phyloP scores from a whole-genome alignment of 176 grass and related monocot species.

The Phoenix dactylifera region DNA sequence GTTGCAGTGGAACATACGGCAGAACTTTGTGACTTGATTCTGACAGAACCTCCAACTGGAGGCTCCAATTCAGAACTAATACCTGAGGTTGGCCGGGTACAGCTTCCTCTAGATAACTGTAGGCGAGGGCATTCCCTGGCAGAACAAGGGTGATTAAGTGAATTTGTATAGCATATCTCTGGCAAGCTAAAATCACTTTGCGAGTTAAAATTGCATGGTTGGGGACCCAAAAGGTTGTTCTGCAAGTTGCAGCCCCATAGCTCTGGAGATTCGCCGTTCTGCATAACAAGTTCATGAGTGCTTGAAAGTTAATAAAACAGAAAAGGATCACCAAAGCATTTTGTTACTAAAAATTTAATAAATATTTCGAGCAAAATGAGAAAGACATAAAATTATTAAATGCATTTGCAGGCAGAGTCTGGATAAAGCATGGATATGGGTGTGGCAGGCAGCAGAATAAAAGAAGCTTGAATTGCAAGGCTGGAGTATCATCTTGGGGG shows the following conservation, averaged over 20 bases:
- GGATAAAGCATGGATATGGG: too few species aligned
- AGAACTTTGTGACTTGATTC: conserved; percentile 45
- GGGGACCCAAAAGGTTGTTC: too few species aligned
- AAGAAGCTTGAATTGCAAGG: too few species aligned
- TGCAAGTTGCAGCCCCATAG: background rate
- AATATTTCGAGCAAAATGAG: too few species aligned
- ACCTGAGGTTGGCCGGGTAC: conserved; percentile 74
- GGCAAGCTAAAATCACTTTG: conserved; percentile 24
- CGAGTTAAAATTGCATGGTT: too few species aligned
- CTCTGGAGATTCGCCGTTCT: background rate
- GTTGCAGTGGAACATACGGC: conserved; percentile 33
- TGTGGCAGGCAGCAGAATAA: too few species aligned
- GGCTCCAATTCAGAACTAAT: conserved; percentile 76
- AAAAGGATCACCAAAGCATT: background rate
- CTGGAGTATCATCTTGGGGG: too few species aligned
- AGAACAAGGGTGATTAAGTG: conserved; percentile 28
- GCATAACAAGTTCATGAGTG: background rate
- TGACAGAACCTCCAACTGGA: conserved; percentile 47
- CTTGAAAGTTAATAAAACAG: background rate
- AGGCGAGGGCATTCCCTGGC: conserved; percentile 34
- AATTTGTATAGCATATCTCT: conserved; percentile 20
- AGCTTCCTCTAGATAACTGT: conserved; percentile 66
- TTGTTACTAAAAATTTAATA: background rate
- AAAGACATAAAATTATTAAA: too few species aligned
- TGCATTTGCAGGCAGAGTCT: too few species aligned